A percentile compares a stretch with the other conserved stretches of the same genome.
These are phyloP conservation scores for Puccinia hordei DNA, from an alignment of 1,284 basidiomycete genomes.

Conservation along the genomic window DNA sequence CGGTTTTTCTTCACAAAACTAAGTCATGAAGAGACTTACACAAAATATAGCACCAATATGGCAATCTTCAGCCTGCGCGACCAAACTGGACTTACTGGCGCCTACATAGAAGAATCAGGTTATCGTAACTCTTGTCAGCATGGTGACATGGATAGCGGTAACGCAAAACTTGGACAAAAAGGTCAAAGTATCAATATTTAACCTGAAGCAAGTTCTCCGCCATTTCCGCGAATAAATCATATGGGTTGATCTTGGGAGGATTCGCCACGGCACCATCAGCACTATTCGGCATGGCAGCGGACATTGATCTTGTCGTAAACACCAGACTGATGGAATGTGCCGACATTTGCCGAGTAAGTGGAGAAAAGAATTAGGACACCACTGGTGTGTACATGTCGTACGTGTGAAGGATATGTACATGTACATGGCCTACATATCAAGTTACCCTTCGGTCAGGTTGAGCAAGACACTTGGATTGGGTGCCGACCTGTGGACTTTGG, in stretches of 20 bases:
- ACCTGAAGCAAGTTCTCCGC: neutral
- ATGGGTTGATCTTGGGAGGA: slow-evolving; percentile 9
- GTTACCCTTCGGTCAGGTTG: too few relatives aligned
- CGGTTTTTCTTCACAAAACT: neutral
- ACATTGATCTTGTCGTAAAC: too few relatives aligned
- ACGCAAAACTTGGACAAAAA: neutral
- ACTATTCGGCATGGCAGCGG: too few relatives aligned
- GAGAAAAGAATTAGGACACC: too few relatives aligned
- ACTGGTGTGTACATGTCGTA: too few relatives aligned
- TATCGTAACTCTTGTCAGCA: neutral
- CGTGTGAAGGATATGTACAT: too few relatives aligned
- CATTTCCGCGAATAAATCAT: neutral
- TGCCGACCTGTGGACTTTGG: too few relatives aligned
- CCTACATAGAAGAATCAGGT: neutral
- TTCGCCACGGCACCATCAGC: too few relatives aligned
- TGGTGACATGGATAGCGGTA: neutral
- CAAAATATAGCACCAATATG: neutral
- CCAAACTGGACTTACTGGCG: neutral
- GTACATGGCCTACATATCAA: too few relatives aligned
- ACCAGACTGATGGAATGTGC: too few relatives aligned
- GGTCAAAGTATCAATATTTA: neutral
- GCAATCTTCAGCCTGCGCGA: neutral
- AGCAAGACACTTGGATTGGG: too few relatives aligned
- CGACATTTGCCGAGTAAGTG: too few relatives aligned
- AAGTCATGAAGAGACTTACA: neutral